Evolutionary conservation across 192 early-diverging fungal genomes (phyloP).

Genomic region (Funneliformis mosseae): DNA sequence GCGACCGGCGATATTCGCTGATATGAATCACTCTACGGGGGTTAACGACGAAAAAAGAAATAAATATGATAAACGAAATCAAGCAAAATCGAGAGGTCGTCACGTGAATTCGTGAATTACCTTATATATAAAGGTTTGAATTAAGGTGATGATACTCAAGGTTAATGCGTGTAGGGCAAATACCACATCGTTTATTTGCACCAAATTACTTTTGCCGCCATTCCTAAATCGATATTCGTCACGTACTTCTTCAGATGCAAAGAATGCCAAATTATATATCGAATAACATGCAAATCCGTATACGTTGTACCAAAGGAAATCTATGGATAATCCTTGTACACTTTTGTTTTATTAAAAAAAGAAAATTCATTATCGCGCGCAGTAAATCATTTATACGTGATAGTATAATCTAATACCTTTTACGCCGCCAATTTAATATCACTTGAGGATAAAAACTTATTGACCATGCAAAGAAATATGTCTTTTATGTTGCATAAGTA

Average conservation of each 20-base stretch:
- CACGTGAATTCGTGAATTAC: constrained; percentile 38
- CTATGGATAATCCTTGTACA: constrained; percentile 86
- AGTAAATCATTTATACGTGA: too few species aligned
- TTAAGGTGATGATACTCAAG: constrained; percentile 60
- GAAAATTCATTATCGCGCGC: background rate
- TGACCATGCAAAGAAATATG: constrained; percentile 86
- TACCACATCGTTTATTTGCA: constrained; percentile 82
- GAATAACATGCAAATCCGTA: constrained; percentile 87
- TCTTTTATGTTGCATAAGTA: constrained; percentile 1
- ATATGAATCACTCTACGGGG: constrained; percentile 40
- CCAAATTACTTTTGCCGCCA: constrained; percentile 68
- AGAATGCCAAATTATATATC: constrained; percentile 81
- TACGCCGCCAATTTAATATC: constrained; percentile 74
- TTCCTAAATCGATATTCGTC: constrained; percentile 74
- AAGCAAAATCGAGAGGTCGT: background rate
- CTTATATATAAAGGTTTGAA: constrained; percentile 70
- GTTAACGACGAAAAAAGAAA: background rate
- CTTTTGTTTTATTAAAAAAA: constrained; percentile 30
- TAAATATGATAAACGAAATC: background rate
- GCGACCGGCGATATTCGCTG: constrained; percentile 51
- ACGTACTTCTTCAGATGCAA: constrained; percentile 61
- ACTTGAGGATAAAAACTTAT: constrained; percentile 88
- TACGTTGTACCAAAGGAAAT: constrained; percentile 87
- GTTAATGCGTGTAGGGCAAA: constrained; percentile 86
- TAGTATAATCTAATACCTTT: constrained; percentile 46